Base-by-base conservation (phyloP, 495 filamentous ascomycete genomes). In the Neurospora intermedia region DNA sequence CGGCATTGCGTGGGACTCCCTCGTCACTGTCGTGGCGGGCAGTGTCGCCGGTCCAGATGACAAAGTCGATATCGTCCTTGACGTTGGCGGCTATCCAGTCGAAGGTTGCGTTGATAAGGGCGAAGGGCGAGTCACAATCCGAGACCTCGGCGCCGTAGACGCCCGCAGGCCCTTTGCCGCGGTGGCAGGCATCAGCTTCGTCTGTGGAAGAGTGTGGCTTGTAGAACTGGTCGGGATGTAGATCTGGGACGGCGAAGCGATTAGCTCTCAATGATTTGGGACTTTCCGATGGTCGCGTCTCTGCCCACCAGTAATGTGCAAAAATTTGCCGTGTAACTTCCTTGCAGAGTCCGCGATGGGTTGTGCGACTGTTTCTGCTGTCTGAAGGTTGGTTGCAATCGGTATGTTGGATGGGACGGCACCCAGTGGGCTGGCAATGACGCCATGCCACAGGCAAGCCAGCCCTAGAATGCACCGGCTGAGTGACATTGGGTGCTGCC, bases 31-130 rank as follows among this genome's bases (percentile, higher is more conserved):
- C 96, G 80, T 99, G 96, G 73, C 96, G 89, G 41, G 93, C 95
- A 27, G 93, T 97, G 80, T 99, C 96, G 72, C 96, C 96, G 0
- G 96, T 98, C 96, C 96, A 99, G 70, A 99, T 85, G 46, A 98
- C 91, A 78, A 99, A 99, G 82, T 99, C 96, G 70, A 99, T 87
- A 13, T 89, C 80, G 82, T 93, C 93, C 78, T 89, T 92, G 43
- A 99, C 77, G 76, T 97, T 91, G 39, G 90, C 86, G n/a, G 89
- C 85, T 71, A 99, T 92, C 96, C 96, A 99, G 73, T 89, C 86
- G 80, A 98, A 94, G 0, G 96, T 98, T 78, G 90, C 92, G 81
- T 98, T 91, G 69, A 98, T 84, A 11, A 99, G 88, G 1, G 89
- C 81, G 69, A 88, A 79, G 0, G 96, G 96, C 1, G 92, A 86